These are phyloP conservation scores for Fusarium sp. DNA, from an alignment of 2,329 filamentous ascomycete species.

Conservation along the genomic window DNA sequence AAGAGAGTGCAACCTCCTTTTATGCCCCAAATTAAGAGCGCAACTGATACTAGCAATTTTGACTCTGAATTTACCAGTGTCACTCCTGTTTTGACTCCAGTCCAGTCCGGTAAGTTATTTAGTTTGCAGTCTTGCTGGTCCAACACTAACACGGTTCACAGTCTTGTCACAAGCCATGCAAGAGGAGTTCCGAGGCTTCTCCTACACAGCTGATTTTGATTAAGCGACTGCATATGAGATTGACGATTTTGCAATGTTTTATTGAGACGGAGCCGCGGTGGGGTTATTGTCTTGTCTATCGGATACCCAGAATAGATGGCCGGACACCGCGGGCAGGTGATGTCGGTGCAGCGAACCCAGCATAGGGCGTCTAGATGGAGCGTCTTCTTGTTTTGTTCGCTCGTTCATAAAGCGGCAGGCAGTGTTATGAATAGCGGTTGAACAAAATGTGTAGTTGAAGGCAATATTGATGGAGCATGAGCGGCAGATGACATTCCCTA, in stretches of 20 bases:
- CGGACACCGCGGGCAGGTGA: constrained; percentile 38
- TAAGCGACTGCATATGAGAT: constrained; percentile 53
- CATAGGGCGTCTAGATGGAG: constrained; percentile 19
- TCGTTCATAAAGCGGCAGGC: constrained; percentile 31
- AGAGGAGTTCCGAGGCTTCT: constrained; percentile 99
- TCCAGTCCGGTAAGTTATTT: constrained; percentile 85
- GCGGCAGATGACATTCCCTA: constrained; percentile 30
- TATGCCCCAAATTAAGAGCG: constrained; percentile 86
- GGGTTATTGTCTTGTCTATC: constrained; percentile 45
- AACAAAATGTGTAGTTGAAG: constrained; percentile 35
- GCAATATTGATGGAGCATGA: constrained; percentile 29
- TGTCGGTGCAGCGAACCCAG: constrained; percentile 34
- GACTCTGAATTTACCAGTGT: constrained; percentile 99
- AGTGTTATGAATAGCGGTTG: constrained; percentile 35
- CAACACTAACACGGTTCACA: constrained; percentile 54
- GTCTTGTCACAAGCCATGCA: constrained; percentile 99
- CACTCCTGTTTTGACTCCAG: constrained; percentile 94
- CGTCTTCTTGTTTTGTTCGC: constrained; percentile 26
- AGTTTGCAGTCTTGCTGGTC: neutral
- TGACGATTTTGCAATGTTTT: constrained; percentile 42
- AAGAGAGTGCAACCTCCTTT: constrained; percentile 93
- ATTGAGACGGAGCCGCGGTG: constrained; percentile 41
- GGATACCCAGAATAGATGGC: constrained; percentile 46
- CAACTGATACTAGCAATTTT: constrained; percentile 99
- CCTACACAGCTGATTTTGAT: constrained; percentile 92